These are phyloP conservation scores for Phytopythium montanum DNA, from an alignment of 352 stramenopile genomes.

Conservation along the genomic window DNA sequence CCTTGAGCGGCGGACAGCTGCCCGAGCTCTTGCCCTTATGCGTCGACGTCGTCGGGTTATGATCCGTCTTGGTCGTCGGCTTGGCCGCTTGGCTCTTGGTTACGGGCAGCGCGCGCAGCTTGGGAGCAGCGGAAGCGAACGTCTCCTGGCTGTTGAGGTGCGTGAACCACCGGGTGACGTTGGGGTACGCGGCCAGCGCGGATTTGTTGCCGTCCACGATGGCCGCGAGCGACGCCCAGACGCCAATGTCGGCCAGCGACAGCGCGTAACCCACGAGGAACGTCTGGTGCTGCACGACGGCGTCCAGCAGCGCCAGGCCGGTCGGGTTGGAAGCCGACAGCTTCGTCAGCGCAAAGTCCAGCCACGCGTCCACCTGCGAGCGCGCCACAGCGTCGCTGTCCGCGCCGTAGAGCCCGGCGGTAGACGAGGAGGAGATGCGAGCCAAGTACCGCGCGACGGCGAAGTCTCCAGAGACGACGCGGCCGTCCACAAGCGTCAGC, in stretches of 20 bases:
- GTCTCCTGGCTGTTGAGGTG: constrained; percentile 52
- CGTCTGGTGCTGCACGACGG: constrained; percentile 84
- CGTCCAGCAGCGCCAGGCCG: constrained; percentile 85
- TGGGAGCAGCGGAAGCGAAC: constrained; percentile 46
- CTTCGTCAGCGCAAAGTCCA: constrained; percentile 89
- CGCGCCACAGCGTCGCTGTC: constrained; percentile 42
- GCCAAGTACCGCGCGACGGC: constrained; percentile 70
- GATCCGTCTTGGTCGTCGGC: constrained; percentile 20
- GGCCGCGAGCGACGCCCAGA: constrained; percentile 81
- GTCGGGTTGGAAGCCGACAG: constrained; percentile 34
- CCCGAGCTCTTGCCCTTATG: constrained; percentile 83
- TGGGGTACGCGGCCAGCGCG: constrained; percentile 43
- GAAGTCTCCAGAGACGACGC: constrained; percentile 77
- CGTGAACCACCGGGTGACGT: constrained; percentile 75
- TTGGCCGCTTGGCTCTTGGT: constrained; percentile 12
- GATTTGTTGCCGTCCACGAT: constrained; percentile 34
- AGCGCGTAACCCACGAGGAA: constrained; percentile 94
- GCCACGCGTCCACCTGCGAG: constrained; percentile 90
- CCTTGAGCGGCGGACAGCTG: constrained; percentile 92
- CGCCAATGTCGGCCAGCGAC: constrained; percentile 94
- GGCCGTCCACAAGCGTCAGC: constrained; percentile 43
- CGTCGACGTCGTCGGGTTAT: constrained; percentile 20
- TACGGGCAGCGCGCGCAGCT: constrained; percentile 48
- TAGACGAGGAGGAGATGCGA: constrained; percentile 28
- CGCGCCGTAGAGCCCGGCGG: constrained; percentile 51